Evolutionary conservation across 2,329 filamentous ascomycete species (phyloP).

Genomic region (Aureobasidium sp.): DNA sequence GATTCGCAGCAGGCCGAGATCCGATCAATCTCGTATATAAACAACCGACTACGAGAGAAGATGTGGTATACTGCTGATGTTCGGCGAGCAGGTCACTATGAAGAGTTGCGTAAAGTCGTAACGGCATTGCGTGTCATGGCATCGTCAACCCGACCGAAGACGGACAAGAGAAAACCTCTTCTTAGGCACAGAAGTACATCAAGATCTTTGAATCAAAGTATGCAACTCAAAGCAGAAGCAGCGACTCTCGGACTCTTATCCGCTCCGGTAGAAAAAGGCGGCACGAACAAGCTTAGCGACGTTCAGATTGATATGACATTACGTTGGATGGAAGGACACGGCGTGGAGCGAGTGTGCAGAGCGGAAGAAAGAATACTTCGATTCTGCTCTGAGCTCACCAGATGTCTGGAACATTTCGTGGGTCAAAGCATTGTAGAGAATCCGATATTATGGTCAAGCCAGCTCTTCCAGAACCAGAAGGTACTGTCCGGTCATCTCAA

Average conservation of each 20-base stretch:
- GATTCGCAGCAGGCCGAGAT: conserved; percentile 65
- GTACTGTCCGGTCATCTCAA: neutral
- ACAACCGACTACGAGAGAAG: conserved; percentile 78
- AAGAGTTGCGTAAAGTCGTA: conserved; percentile 78
- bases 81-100: conserved; percentile 79
- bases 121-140: conserved; percentile 89
- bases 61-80: conserved; percentile 99
- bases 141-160: conserved; percentile 39
- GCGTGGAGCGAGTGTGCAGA: conserved; percentile 86
- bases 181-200: conserved; percentile 38
- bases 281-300: conserved; percentile 92
- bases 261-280: conserved; percentile 73
- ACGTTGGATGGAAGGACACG: conserved; percentile 73
- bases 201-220: conserved; percentile 43
- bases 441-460: conserved; percentile 86
- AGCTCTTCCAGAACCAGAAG: conserved; percentile 58
- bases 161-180: conserved; percentile 32
- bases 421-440: conserved; percentile 78
- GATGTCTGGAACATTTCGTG: conserved; percentile 76
- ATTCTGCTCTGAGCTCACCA: conserved; percentile 84
- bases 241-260: conserved; percentile 85
- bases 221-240: conserved; percentile 73
- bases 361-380: conserved; percentile 93
- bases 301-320: conserved; percentile 82
- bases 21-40: neutral